These are phyloP conservation scores for Albizia julibrissin DNA, from an alignment of 306 rosid genomes.

Conservation along the genomic window DNA sequence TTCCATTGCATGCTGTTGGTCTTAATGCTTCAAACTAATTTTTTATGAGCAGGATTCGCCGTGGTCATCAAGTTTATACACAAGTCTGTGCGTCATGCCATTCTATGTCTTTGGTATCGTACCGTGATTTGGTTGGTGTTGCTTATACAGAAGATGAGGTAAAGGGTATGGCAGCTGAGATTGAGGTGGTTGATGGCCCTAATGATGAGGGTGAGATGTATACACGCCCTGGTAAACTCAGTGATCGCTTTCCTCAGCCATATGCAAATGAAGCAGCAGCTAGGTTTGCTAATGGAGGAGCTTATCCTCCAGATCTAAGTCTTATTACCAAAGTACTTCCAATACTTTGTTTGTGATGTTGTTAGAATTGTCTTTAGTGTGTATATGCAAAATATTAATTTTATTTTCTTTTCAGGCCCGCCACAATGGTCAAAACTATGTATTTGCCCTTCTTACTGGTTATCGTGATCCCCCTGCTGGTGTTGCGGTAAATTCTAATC, in stretches of 20 bases:
- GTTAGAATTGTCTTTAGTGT: not conserved
- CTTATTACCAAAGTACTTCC: constrained; percentile 89
- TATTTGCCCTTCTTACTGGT: constrained; percentile 87
- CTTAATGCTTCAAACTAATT: constrained; percentile 23
- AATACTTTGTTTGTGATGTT: constrained; percentile 23
- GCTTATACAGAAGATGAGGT: constrained; percentile 98
- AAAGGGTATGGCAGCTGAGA: constrained; percentile 98
- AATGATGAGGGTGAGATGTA: constrained; percentile 99
- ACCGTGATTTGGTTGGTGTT: constrained; percentile 98
- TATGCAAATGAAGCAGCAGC: constrained; percentile 94
- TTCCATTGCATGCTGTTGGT: not conserved
- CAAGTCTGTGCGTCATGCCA: constrained; percentile 99
- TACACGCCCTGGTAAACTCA: constrained; percentile 97
- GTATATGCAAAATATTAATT: not conserved
- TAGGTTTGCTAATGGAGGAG: constrained; percentile 99
- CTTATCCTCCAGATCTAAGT: constrained; percentile 98
- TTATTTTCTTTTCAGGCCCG: constrained; percentile 75
- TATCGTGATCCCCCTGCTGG: constrained; percentile 97
- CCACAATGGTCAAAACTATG: constrained; percentile 96
- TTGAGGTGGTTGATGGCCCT: constrained; percentile 98
- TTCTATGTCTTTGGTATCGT: constrained; percentile 94
- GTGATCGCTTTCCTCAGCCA: constrained; percentile 95
- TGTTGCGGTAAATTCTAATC: constrained; percentile 57
- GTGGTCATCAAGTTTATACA: constrained; percentile 96
- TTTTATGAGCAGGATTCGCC: constrained; percentile 82